phyloP scores from a whole-genome alignment of 352 stramenopile species.

The Thalassiosira delicatula region DNA sequence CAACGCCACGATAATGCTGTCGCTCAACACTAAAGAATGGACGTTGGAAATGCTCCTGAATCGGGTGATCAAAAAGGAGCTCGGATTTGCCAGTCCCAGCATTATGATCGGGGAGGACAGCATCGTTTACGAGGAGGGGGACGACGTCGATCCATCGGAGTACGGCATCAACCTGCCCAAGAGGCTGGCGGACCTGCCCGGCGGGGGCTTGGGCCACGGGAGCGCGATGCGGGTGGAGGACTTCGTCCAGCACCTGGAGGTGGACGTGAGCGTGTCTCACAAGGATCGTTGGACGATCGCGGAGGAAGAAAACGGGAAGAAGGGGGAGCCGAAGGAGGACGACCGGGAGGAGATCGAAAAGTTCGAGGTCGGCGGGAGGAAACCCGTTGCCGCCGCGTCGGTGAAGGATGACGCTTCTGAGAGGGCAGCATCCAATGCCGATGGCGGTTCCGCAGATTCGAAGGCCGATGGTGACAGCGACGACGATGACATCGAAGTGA shows the following conservation, averaged over 20 bases:
- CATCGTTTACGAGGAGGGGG: slow-evolving; percentile 94
- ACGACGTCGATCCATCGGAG: slow-evolving; percentile 82
- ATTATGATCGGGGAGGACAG: slow-evolving; percentile 68
- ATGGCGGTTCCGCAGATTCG: too few relatives aligned
- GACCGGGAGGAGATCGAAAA: slow-evolving; percentile 64
- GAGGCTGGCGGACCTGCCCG: slow-evolving; percentile 87
- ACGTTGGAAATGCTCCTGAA: slow-evolving; percentile 82
- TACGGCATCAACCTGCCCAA: slow-evolving; percentile 89
- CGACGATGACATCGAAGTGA: slow-evolving; percentile 41
- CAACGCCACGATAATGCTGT: slow-evolving; percentile 90
- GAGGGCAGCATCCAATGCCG: slow-evolving; percentile 45
- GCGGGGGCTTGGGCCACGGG: slow-evolving; percentile 91
- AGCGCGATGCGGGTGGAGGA: slow-evolving; percentile 93
- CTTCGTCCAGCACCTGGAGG: slow-evolving; percentile 91
- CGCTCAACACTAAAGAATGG: slow-evolving; percentile 89
- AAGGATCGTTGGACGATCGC: slow-evolving; percentile 63
- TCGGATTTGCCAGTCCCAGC: slow-evolving; percentile 86
- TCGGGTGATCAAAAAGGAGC: slow-evolving; percentile 79
- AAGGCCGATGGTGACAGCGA: slow-evolving; percentile 44
- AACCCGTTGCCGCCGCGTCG: slow-evolving; percentile 18
- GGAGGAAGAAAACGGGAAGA: slow-evolving; percentile 32
- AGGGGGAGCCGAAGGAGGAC: slow-evolving; percentile 34
- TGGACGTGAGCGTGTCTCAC: slow-evolving; percentile 78
- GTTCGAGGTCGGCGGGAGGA: slow-evolving; percentile 65
- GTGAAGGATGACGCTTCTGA: slow-evolving; percentile 5